Evolutionary conservation across 176 grass and related monocot genomes (phyloP), one percentile per base, ranked within the genome.

Genomic region (Zoysia japonica): DNA sequence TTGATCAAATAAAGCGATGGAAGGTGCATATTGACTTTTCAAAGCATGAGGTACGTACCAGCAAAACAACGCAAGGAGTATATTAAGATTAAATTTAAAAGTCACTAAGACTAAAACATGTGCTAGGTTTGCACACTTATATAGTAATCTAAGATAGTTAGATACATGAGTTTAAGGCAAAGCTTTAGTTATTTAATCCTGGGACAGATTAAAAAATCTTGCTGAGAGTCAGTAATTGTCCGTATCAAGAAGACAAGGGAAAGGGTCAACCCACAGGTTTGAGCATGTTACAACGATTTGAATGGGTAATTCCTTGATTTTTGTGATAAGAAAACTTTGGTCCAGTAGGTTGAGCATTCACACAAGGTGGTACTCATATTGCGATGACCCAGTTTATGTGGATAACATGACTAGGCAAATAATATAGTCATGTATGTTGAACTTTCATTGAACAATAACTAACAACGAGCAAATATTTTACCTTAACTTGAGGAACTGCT

Each of bases 31-130:
- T 28, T 2, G 2, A 61, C 47, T 75, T 88, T 88, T 88, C 71
- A 48, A 84, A 56, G 17, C 4, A 13, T 57, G 53, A 59, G 63
- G 71, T 80, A 76, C 55, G 63, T 76, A 62, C 61, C 61, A 83
- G 10, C 46, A 61, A 55, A 84, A 11, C 41, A 69, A 57, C 36
- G 76, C 9, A 65, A 79, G 6, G 6, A 0, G 4, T n/a, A 42
- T 13, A 47, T 9, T 62, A 9, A 47, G 54, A 70, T 16, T 63
- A 28, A 28, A 28, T 28, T 28, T 41, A n/a, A 65, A 69, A 68
- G 15, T 63, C 2, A 38, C 19, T 45, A 12, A 28, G 52, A 37
- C n/a, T 28, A 67, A 68, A 45, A 48, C 3, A 36, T 60, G 16
- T 28, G 44, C 37, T 45, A 65, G 14, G 65, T 67, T 11, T 48